Evolutionary conservation across 495 filamentous ascomycete genomes (phyloP), one percentile per base, ranked within the genome.

Genomic region (Aspergillus ostianus): DNA sequence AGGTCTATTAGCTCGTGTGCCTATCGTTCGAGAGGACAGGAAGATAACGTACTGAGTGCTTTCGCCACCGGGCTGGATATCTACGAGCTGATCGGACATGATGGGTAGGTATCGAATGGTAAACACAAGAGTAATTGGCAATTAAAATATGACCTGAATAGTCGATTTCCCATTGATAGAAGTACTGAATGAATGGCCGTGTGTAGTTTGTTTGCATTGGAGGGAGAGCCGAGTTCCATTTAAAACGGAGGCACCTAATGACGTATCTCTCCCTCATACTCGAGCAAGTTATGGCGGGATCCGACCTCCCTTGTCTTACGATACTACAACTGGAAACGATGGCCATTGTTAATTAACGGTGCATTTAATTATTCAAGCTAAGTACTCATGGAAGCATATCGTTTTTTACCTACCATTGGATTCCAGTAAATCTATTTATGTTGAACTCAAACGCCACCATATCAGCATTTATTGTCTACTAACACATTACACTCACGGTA

Each of bases 21-120:
- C 5, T 3, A 30, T 3, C 12, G 21, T 26, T 48, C 7, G 46
- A n/a, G 20, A 15, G 20, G 8, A 47, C 4, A 26, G 50, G 30
- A 10, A 10, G 13, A 51, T 7, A 26, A 48, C 75, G 52, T 74
- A 87, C 84, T 87, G 86, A 6, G 83, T 82, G 60, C 73, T 76
- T 69, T 89, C 84, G 51, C 87, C 87, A 58, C 87, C 87, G 44
- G 82, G 79, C 57, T 80, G 80, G 41, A 81, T 86, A 62, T 87
- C 82, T 73, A 88, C 77, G 6, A 89, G 73, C 60, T 74, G 73
- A 36, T 76, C 66, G 8, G 67, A 62, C 74, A 77, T 75, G 3
- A 47, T 64, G 51, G 49, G 19, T 27, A 27, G 32, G 23, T 32
- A 32, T 32, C 6, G 30, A 32, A 32, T 32, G 10, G 30, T 1